Conservation (phyloP, 345 rosid species). For the Microcos paniculata region DNA sequence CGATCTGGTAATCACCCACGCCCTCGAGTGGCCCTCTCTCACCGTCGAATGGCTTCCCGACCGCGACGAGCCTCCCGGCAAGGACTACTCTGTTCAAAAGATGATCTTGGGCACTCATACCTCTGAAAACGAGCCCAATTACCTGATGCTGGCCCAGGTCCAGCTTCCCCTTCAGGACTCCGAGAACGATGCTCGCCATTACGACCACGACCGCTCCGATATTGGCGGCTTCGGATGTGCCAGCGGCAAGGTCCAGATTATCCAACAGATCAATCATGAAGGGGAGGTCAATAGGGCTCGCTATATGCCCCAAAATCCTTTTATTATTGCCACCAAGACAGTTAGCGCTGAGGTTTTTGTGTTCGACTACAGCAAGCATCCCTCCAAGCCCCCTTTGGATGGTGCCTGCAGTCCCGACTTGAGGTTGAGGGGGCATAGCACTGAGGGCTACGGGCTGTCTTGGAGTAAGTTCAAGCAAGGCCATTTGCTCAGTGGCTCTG, state of each 20-base stretch:
- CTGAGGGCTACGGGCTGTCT: conserved; percentile 95
- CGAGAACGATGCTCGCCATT: conserved; percentile 90
- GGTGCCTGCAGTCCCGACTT: conserved; percentile 90
- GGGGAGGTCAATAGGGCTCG: conserved; percentile 99
- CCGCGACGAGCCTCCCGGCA: conserved; percentile 93
- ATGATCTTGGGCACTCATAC: conserved; percentile 98
- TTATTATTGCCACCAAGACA: conserved; percentile 91
- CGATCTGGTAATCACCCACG: conserved; percentile 94
- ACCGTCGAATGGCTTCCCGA: conserved; percentile 96
- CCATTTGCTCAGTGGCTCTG: conserved; percentile 92
- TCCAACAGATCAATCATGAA: conserved; percentile 96
- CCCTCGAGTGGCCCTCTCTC: conserved; percentile 98
- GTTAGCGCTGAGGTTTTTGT: conserved; percentile 95
- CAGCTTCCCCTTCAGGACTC: conserved; percentile 94
- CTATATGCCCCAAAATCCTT: conserved; percentile 94
- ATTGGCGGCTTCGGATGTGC: conserved; percentile 84
- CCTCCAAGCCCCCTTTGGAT: conserved; percentile 87
- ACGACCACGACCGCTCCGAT: conserved; percentile 84
- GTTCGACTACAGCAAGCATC: conserved; percentile 92
- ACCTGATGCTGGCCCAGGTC: conserved; percentile 93
- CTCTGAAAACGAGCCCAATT: conserved; percentile 95
- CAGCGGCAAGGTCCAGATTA: conserved; percentile 97
- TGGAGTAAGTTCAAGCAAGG: conserved; percentile 97
- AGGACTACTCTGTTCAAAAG: conserved; percentile 94
- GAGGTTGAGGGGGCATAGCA: conserved; percentile 88